phyloP scores from a whole-genome alignment of 306 rosid species.

The Medicago lupulina region DNA sequence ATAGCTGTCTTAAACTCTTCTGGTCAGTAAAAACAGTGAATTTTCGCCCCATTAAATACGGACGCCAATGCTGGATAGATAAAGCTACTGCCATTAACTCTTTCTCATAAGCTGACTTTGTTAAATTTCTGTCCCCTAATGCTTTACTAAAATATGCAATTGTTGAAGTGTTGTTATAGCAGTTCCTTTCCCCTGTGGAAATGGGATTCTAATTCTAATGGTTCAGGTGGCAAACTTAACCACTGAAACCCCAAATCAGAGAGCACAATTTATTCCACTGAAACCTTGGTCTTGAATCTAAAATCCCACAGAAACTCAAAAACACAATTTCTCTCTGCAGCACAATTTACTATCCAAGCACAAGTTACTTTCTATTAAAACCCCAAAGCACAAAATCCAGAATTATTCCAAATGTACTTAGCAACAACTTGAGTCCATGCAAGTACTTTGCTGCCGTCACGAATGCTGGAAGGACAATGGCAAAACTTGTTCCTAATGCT shows the following conservation, averaged over 20 bases:
- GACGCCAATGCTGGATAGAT: too few relatives aligned
- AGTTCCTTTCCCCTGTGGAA: background rate
- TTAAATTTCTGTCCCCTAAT: too few relatives aligned
- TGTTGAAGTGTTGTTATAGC: background rate
- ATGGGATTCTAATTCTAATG: background rate
- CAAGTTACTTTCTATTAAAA: background rate
- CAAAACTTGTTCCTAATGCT: background rate
- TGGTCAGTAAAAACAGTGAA: too few relatives aligned
- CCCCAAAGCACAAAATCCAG: background rate
- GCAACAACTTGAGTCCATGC: background rate
- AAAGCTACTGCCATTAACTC: too few relatives aligned
- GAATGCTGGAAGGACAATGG: background rate
- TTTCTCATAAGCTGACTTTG: too few relatives aligned
- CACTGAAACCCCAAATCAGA: background rate
- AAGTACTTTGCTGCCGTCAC: background rate
- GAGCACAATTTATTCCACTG: background rate
- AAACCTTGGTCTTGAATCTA: background rate
- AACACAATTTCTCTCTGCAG: background rate
- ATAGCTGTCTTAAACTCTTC: too few relatives aligned
- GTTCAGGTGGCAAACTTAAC: background rate
- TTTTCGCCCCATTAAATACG: too few relatives aligned
- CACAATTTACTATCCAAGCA: background rate
- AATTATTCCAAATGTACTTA: background rate
- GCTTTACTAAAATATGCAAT: too few relatives aligned
- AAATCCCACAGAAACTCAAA: background rate